phyloP scores from a whole-genome alignment of 345 rosid genomes.

The Eutrema japonicum region DNA sequence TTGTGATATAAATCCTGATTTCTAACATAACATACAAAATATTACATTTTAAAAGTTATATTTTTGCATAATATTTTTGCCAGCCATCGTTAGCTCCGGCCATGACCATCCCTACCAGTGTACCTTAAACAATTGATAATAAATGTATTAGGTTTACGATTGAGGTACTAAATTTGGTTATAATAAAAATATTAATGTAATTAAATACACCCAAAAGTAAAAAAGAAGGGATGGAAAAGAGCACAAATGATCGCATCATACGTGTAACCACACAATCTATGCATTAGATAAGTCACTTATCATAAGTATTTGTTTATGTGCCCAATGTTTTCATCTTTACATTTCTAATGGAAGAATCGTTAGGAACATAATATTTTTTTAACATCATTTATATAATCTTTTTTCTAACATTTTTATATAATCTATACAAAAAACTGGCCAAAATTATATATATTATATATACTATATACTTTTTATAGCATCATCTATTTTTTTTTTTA shows the following conservation, averaged over 20 bases:
- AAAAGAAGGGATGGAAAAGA: constrained; percentile 1
- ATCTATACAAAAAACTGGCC: constrained; percentile 33
- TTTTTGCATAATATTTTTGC: not conserved
- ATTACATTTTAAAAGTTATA: not conserved
- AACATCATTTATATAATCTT: constrained; percentile 28
- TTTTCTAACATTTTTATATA: constrained; percentile 22
- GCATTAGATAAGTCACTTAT: constrained; percentile 9
- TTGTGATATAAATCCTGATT: not conserved
- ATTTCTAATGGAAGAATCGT: constrained; percentile 40
- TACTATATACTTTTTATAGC: not conserved
- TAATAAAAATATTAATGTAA: not conserved
- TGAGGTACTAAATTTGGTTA: constrained; percentile 30
- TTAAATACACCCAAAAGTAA: constrained; percentile 1
- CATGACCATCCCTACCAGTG: constrained; percentile 1
- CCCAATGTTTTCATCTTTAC: constrained; percentile 25
- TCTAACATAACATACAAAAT: not conserved
- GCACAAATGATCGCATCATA: constrained; percentile 36
- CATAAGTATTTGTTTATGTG: constrained; percentile 14
- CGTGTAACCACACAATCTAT: constrained; percentile 46
- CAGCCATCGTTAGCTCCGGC: constrained; percentile 5
- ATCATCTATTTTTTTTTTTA: not conserved
- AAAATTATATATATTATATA: constrained; percentile 28
- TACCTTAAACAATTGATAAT: constrained; percentile 13
- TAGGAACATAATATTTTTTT: constrained; percentile 32
- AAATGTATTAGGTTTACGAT: constrained; percentile 2